A percentile compares a stretch with the other conserved stretches of the same genome.
Evolutionary conservation across 768 basidiomycete genomes (phyloP).

Genomic region (Tubosaeta brunneosetosa): DNA sequence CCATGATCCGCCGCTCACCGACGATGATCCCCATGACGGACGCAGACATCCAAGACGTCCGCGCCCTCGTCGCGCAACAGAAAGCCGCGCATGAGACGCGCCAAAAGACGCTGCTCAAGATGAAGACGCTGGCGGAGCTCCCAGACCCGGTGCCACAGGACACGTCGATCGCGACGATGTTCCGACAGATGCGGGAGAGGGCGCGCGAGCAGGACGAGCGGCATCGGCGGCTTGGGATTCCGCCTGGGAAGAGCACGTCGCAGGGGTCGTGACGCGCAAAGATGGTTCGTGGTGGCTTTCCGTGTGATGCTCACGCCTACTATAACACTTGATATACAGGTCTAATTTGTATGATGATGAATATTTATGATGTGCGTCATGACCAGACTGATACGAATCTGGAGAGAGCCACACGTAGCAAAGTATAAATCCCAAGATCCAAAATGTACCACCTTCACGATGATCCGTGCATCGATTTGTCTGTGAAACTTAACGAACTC

Average conservation of each 20-base stretch:
- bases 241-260: slow-evolving; percentile 23
- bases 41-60: slow-evolving; percentile 73
- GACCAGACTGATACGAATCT: too few species aligned
- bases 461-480: too few species aligned
- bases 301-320: not conserved
- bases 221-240: slow-evolving; percentile 25
- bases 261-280: not conserved
- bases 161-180: not conserved
- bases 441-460: too few species aligned
- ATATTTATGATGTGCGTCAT: too few species aligned
- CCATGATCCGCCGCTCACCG: slow-evolving; percentile 47
- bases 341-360: too few species aligned
- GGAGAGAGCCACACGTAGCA: too few species aligned
- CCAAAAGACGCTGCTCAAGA: slow-evolving; percentile 39
- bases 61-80: slow-evolving; percentile 52
- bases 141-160: too few species aligned
- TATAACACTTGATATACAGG: not conserved
- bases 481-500: too few species aligned
- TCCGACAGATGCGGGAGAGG: slow-evolving; percentile 15
- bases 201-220: slow-evolving; percentile 25
- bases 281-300: too few species aligned
- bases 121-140: slow-evolving; percentile 29
- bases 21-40: slow-evolving; percentile 76
- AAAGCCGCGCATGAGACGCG: slow-evolving; percentile 39
- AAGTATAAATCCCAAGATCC: too few species aligned